These are phyloP conservation scores for Anthracocystis walkeri DNA, from an alignment of 1,284 basidiomycete species.

Conservation along the genomic window DNA sequence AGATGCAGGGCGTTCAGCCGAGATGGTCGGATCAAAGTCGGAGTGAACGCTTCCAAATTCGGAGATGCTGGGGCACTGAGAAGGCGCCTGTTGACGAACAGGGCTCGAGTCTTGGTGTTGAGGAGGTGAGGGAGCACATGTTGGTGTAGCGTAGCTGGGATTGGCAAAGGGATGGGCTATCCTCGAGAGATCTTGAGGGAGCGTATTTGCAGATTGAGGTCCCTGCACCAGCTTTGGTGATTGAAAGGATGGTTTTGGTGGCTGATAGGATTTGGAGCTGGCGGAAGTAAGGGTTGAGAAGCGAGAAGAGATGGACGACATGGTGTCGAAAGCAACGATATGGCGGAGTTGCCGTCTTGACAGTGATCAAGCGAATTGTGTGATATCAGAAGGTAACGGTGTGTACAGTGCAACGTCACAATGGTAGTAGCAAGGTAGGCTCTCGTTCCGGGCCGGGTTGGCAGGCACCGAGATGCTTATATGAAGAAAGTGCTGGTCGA, in stretches of 20 bases:
- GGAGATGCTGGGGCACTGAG: not conserved
- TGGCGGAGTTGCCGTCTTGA: not conserved
- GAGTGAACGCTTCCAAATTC: constrained; percentile 10
- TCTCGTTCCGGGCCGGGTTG: no score
- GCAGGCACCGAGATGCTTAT: no score
- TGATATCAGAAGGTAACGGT: no score
- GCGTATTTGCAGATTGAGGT: constrained; percentile 6
- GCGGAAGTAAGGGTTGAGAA: constrained; percentile 18
- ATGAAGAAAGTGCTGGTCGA: not conserved
- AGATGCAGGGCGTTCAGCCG: no score
- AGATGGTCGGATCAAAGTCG: not conserved
- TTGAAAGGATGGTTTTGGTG: constrained; percentile 35
- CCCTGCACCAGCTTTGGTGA: constrained; percentile 38
- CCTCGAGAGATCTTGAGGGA: not conserved
- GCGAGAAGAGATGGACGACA: constrained; percentile 20
- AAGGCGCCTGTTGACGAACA: not conserved
- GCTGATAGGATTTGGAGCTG: constrained; percentile 12
- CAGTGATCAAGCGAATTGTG: not conserved
- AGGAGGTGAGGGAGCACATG: not conserved
- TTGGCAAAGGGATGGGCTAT: constrained; percentile 17
- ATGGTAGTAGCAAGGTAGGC: no score
- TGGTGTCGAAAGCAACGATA: not conserved
- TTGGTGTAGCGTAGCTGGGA: not conserved
- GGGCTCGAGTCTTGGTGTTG: not conserved
- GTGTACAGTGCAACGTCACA: no score